Evolutionary conservation across 805 yeast genomes (phyloP).

Genomic region (Suhomyces sp.): DNA sequence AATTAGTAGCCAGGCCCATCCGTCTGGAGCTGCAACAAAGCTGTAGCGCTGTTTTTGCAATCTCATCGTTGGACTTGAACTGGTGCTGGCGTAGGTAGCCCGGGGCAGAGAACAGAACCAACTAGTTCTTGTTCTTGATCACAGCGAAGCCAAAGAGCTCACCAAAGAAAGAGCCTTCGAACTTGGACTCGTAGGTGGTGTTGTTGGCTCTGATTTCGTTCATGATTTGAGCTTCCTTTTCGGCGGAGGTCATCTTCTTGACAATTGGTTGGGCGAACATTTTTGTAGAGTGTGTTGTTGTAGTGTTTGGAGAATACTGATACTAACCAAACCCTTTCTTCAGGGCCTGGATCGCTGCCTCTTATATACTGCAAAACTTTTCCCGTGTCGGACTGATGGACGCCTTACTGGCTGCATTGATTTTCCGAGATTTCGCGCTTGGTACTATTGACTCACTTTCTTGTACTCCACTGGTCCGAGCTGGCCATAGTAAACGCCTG

Average conservation of each 20-base stretch:
- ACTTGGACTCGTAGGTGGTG: constrained; percentile 38
- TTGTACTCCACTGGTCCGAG: too few relatives aligned
- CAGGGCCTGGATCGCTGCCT: not conserved
- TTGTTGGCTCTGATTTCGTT: constrained; percentile 39
- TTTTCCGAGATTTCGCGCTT: constrained; percentile 2
- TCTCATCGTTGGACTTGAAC: too few relatives aligned
- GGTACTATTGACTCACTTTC: too few relatives aligned
- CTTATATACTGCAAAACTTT: constrained; percentile 2
- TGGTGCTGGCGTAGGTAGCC: too few relatives aligned
- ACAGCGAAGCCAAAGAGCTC: constrained; percentile 37
- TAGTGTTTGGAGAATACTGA: not conserved
- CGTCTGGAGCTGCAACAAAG: too few relatives aligned
- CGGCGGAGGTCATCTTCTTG: constrained; percentile 29
- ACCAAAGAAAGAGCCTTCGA: constrained; percentile 42
- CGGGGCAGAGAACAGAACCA: too few relatives aligned
- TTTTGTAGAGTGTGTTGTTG: not conserved
- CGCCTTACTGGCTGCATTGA: constrained; percentile 1
- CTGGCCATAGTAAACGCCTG: too few relatives aligned
- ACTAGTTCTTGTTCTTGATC: constrained; percentile 8
- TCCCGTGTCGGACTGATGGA: constrained; percentile 4
- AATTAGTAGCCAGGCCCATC: not conserved
- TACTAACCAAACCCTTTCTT: not conserved
- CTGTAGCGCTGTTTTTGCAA: too few relatives aligned
- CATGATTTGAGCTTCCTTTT: constrained; percentile 48
- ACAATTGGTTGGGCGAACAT: constrained; percentile 8